Percentiles rank a stretch among this genome's conserved stretches.
phyloP scores from a whole-genome alignment of 2,329 filamentous ascomycete species.

The Fusarium chuoi region DNA sequence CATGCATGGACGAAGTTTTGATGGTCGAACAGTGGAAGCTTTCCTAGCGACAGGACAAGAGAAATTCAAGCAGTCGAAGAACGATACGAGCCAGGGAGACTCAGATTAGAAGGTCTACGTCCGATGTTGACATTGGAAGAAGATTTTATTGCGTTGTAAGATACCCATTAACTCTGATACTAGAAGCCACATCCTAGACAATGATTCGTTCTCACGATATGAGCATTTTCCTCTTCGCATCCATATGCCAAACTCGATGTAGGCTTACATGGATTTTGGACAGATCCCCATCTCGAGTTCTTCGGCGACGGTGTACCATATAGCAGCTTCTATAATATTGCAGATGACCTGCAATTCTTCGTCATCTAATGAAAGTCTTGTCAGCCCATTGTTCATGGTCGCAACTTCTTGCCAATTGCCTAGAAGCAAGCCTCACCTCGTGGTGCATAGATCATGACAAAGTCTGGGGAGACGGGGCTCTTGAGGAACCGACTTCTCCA shows the following conservation, averaged over 20 bases:
- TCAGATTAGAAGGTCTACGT: slow-evolving; percentile 43
- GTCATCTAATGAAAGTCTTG: slow-evolving; percentile 55
- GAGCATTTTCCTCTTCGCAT: background rate
- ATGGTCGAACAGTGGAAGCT: slow-evolving; percentile 76
- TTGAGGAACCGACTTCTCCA: slow-evolving; percentile 70
- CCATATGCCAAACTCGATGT: background rate
- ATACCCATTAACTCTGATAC: slow-evolving; percentile 38
- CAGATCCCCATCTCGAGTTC: slow-evolving; percentile 51
- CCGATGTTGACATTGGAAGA: background rate
- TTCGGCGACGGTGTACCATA: slow-evolving; percentile 71
- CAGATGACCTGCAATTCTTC: slow-evolving; percentile 74
- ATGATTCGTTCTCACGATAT: background rate
- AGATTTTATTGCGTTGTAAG: slow-evolving; percentile 39
- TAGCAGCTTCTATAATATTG: slow-evolving; percentile 77
- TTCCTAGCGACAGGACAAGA: slow-evolving; percentile 77
- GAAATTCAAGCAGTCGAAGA: slow-evolving; percentile 75
- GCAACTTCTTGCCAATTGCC: background rate
- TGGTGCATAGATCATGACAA: slow-evolving; percentile 86
- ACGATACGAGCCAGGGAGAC: slow-evolving; percentile 59
- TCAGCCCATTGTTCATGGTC: background rate
- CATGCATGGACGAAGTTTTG: slow-evolving; percentile 86
- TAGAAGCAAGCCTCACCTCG: slow-evolving; percentile 55
- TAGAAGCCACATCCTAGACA: slow-evolving; percentile 6
- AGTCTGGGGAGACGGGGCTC: slow-evolving; percentile 77
- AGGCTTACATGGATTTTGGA: slow-evolving; percentile 17